These are phyloP conservation scores for Artomyces pyxidatus DNA, from an alignment of 768 basidiomycete genomes.

Conservation along the genomic window DNA sequence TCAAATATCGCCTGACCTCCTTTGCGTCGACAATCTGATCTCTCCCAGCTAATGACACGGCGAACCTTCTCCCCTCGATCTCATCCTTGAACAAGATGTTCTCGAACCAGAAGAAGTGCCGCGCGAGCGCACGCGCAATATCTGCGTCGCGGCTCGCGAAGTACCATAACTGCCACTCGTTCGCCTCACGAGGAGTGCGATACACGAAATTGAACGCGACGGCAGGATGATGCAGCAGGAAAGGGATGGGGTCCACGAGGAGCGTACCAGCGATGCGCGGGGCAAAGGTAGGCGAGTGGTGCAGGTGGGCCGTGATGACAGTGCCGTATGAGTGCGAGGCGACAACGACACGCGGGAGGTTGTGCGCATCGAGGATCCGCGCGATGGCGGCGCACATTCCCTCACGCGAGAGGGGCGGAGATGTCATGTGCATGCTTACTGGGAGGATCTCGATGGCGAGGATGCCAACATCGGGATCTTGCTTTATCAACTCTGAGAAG, in stretches of 20 bases:
- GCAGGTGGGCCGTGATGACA: constrained; percentile 44
- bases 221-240: constrained; percentile 53
- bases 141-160: constrained; percentile 59
- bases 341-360: constrained; percentile 33
- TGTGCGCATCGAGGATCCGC: constrained; percentile 36
- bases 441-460: constrained; percentile 53
- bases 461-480: constrained; percentile 47
- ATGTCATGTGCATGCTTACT: constrained; percentile 53
- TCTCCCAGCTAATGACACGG: constrained; percentile 29
- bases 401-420: constrained; percentile 35
- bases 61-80: constrained; percentile 25
- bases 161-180: constrained; percentile 64
- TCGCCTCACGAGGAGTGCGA: constrained; percentile 38
- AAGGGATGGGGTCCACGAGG: constrained; percentile 58
- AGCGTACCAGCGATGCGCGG: constrained; percentile 35
- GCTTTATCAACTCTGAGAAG: constrained; percentile 34
- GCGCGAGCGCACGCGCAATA: constrained; percentile 45
- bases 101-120: constrained; percentile 63
- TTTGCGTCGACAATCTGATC: constrained; percentile 37
- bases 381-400: constrained; percentile 36
- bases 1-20: constrained; percentile 33
- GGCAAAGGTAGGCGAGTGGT: constrained; percentile 24
- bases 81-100: constrained; percentile 56
- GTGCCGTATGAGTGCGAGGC: constrained; percentile 59
- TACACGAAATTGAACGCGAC: constrained; percentile 64